Percentiles rank a stretch among this genome's conserved stretches.
phyloP scores from a whole-genome alignment of 305 asterid genomes.

The Solanum hybrid region DNA sequence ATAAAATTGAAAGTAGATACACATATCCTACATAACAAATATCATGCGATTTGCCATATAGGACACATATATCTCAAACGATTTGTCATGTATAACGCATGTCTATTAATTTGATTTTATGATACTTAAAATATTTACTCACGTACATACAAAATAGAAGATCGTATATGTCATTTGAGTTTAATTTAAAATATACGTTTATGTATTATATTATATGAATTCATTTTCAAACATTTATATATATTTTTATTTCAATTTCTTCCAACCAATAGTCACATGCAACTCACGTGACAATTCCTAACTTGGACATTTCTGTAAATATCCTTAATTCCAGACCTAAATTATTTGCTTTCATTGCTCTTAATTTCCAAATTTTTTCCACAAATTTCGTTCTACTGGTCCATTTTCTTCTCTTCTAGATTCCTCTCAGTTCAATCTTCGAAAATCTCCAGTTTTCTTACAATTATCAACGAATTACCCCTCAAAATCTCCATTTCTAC shows the following conservation, averaged over 20 bases:
- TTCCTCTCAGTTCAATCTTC: neutral
- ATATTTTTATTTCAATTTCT: neutral
- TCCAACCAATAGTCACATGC: neutral
- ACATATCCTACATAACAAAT: neutral
- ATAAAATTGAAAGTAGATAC: neutral
- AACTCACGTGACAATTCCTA: neutral
- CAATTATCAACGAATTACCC: neutral
- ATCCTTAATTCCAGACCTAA: neutral
- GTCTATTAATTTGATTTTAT: too few relatives aligned
- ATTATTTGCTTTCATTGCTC: neutral
- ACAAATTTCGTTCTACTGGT: neutral
- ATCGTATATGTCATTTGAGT: too few relatives aligned
- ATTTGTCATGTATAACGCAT: too few relatives aligned
- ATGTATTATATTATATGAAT: too few relatives aligned
- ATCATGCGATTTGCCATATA: rapidly evolving
- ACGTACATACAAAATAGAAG: too few relatives aligned
- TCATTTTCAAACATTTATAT: neutral
- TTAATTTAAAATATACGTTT: too few relatives aligned
- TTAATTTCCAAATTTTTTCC: neutral
- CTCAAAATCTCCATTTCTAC: neutral
- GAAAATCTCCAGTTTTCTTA: neutral
- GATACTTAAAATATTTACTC: neutral
- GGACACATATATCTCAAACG: too few relatives aligned
- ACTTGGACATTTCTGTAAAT: neutral
- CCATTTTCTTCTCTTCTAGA: neutral